Conservation (phyloP, 2,329 filamentous ascomycete species). For the Calonectria pteridis region DNA sequence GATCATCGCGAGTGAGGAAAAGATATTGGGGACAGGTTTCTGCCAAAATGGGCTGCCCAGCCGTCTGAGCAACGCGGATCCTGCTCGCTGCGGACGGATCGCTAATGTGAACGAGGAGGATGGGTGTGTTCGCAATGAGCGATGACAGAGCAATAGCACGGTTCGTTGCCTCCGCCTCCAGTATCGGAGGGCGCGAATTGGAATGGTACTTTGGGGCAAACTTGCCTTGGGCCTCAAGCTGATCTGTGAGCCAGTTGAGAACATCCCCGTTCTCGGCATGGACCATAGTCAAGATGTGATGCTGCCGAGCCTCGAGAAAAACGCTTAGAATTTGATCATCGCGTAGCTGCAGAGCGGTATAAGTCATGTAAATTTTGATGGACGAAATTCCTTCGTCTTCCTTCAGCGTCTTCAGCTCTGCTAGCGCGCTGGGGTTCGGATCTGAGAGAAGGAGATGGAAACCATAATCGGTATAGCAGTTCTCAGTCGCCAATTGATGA, state of each 20-base stretch:
- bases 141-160: background rate
- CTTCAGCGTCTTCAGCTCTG: background rate
- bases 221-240: slow-evolving; percentile 61
- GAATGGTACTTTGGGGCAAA: slow-evolving; percentile 65
- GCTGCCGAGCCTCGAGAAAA: background rate
- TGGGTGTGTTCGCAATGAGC: background rate
- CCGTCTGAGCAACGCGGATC: background rate
- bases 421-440: background rate
- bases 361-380: slow-evolving; percentile 4
- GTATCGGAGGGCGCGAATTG: background rate
- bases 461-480: background rate
- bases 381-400: background rate
- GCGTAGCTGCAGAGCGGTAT: background rate
- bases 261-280: slow-evolving; percentile 67
- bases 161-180: background rate
- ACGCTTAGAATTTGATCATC: background rate
- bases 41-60: background rate
- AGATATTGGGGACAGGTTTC: slow-evolving; percentile 68
- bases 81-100: background rate
- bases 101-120: background rate
- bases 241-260: slow-evolving; percentile 66
- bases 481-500: background rate
- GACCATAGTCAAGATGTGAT: slow-evolving; percentile 64
- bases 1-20: slow-evolving; percentile 63
- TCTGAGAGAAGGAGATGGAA: background rate